Evolutionary conservation across 2,329 filamentous ascomycete genomes (phyloP), one percentile per base, ranked within the genome.

Genomic region (Neobulgaria alba): DNA sequence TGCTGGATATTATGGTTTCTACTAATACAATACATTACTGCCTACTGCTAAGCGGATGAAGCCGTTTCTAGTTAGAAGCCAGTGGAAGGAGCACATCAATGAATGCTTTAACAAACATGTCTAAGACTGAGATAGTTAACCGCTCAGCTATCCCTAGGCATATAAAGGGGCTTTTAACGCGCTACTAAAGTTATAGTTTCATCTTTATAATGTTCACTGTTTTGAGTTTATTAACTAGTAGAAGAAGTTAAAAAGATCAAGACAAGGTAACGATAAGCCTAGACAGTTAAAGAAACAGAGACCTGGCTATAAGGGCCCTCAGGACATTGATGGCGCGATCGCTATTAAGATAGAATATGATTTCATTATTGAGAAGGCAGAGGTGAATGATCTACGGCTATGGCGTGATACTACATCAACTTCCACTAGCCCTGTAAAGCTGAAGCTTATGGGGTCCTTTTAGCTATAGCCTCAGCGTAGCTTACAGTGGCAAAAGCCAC

Each of bases 211-310:
- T 17, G 33, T 35, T 35, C 17, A 35, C 19, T 35, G 17, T 35
- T 35, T 15, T 17, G 33, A 19, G 19, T 35, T 35, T 18, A 35
- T 35, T 35, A 8, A 35, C 33, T 10, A 35, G 17, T 10, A 17
- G 33, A 35, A 35, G 17, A 18, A 35, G 17, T 35, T 19, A 20
- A 35, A 35, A 35, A 35, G 10, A 35, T 35, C 14, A 35, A 35
- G 33, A 35, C 12, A 35, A 35, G 14, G 19, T 19, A 14, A 35
- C 17, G 17, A 18, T 10, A 35, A 35, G 17, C 33, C 33, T 35
- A 35, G 7, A n/a, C 33, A 17, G 17, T 10, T 19, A 35, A 35
- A 35, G 19, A 35, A 17, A 19, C 17, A 35, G 17, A 35, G 17
- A 19, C 19, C 17, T 26, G n/a, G n/a, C n/a, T n/a, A n/a, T n/a